Percentiles rank a stretch among this genome's conserved stretches.
These are phyloP conservation scores for Puccinia brachypodii DNA, from an alignment of 1,284 basidiomycete species.

Conservation along the genomic window DNA sequence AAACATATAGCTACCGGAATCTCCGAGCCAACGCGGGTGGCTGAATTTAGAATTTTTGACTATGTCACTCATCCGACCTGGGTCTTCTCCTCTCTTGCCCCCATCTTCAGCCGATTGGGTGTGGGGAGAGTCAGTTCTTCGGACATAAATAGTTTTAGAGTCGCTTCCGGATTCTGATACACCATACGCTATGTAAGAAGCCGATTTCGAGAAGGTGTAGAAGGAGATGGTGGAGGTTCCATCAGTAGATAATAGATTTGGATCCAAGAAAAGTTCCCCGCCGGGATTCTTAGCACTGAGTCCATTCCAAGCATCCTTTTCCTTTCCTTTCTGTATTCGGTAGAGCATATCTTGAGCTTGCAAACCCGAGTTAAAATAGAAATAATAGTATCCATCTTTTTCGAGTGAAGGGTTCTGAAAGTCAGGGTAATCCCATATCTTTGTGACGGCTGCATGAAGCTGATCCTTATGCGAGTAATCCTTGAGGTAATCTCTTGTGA, in stretches of 20 bases:
- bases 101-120: slow-evolving; percentile 60
- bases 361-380: slow-evolving; percentile 54
- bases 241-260: slow-evolving; percentile 70
- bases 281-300: slow-evolving; percentile 60
- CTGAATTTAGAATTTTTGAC: slow-evolving; percentile 76
- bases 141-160: slow-evolving; percentile 65
- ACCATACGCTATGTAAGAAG: slow-evolving; percentile 71
- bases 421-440: slow-evolving; percentile 69
- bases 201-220: slow-evolving; percentile 67
- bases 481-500: slow-evolving; percentile 66
- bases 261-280: slow-evolving; percentile 74
- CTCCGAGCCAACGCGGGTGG: slow-evolving; percentile 69
- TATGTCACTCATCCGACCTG: slow-evolving; percentile 66
- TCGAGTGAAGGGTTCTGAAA: slow-evolving; percentile 62
- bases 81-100: slow-evolving; percentile 60
- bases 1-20: too few relatives aligned
- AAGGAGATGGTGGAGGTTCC: slow-evolving; percentile 69
- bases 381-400: slow-evolving; percentile 70
- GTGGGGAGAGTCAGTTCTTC: slow-evolving; percentile 65
- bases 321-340: slow-evolving; percentile 62
- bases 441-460: slow-evolving; percentile 66
- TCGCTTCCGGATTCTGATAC: slow-evolving; percentile 66
- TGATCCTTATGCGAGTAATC: slow-evolving; percentile 64
- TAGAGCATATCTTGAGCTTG: slow-evolving; percentile 63
- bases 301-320: slow-evolving; percentile 60